Base-by-base conservation (phyloP, 1,284 basidiomycete species). In the Trichosporon sp. region DNA sequence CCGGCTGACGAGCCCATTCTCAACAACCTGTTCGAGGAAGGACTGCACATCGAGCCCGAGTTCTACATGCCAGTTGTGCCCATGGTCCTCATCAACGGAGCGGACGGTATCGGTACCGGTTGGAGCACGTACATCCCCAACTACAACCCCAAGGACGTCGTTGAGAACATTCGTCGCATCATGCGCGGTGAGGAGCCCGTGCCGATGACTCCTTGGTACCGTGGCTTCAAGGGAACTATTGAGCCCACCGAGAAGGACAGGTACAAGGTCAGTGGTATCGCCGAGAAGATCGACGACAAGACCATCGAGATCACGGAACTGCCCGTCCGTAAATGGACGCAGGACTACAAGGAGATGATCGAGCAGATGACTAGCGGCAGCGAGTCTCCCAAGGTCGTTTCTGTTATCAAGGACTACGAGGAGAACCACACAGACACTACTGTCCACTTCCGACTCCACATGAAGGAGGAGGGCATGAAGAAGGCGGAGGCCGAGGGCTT, bases 21-120 rank as follows among this genome's bases (percentile, higher is more conserved):
- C 69, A 89, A 85, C 29, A 88, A 89, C 73, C 86, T 93, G 69
- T 89, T 87, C 72, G 96, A 99, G 61, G 96, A 99, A 64, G 92
- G 92, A 29, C 83, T 86, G 65, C 78, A 83, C 62, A 93, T 99
- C 70, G 96, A 99, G 79, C 96, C 96, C 0, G 92, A 95, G 73
- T 98, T 88, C 83, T 99, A 96, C 78, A 85, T 98, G 79, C 95
- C 96, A 16, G 82, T 94, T 21, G 74, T 98, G 0, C 96, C 96
- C 0, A 84, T 96, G 80, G 85, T 98, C 0, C 84, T 99, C 52
- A 81, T 99, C 75, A 99, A 99, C 73, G 96, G 96, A 14, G 88
- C 91, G 14, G 95, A 98, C 72, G 96, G 96, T 83, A 99, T 99
- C 73, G 96, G 96, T 61, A 99, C 96, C 59, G 92, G 95, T 66